Conservation (phyloP, 2,329 filamentous ascomycete genomes). For the Exophiala phaeomuriformis region DNA sequence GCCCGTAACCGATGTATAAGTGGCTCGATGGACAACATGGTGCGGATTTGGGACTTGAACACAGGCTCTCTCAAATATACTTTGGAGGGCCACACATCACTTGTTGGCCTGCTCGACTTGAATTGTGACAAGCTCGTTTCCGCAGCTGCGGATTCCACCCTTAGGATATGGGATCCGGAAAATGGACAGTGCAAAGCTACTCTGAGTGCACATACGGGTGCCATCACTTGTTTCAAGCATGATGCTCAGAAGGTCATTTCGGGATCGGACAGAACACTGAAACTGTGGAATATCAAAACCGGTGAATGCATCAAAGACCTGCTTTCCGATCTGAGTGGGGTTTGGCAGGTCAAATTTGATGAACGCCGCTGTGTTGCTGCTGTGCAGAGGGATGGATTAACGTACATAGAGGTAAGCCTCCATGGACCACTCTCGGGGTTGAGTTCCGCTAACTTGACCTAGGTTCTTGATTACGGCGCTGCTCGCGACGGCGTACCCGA, state of each 20-base stretch:
- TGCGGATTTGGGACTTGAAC: conserved; percentile 94
- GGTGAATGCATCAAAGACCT: conserved; percentile 90
- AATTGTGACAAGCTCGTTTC: conserved; percentile 86
- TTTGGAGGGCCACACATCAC: conserved; percentile 82
- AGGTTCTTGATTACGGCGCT: conserved; percentile 97
- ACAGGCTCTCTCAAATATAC: conserved; percentile 80
- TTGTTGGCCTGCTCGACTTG: conserved; percentile 86
- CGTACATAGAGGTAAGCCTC: conserved; percentile 78
- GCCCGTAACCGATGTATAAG: conserved; percentile 92
- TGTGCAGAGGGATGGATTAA: conserved; percentile 84
- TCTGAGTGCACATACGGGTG: conserved; percentile 86
- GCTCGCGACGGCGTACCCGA: conserved; percentile 76
- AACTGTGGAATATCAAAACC: conserved; percentile 96
- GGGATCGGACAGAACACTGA: conserved; percentile 87
- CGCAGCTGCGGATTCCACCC: conserved; percentile 87
- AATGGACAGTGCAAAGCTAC: conserved; percentile 84
- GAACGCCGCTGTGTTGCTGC: conserved; percentile 91
- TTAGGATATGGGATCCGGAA: conserved; percentile 95
- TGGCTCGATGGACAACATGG: conserved; percentile 94
- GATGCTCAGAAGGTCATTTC: conserved; percentile 95
- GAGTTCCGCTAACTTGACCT: conserved; percentile 18
- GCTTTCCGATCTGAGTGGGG: conserved; percentile 85
- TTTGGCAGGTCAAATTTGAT: conserved; percentile 99
- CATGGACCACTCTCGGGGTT: conserved; percentile 1
- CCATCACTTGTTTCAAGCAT: conserved; percentile 98